phyloP scores from a whole-genome alignment of 2,329 filamentous ascomycete genomes.

The Cercospora citrullina region DNA sequence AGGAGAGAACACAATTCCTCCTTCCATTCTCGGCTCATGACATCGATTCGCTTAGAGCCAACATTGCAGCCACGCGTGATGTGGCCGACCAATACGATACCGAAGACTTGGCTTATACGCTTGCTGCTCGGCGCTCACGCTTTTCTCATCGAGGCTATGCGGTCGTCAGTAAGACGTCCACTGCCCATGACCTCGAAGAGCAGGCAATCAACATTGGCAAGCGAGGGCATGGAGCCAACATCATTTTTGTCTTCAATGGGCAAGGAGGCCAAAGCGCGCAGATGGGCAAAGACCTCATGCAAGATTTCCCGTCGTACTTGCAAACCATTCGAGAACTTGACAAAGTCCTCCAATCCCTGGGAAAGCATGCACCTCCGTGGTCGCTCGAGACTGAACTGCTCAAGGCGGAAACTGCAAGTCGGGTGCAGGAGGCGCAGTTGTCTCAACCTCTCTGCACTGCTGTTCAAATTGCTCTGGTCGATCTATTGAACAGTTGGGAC shows the following conservation, averaged over 20 bases:
- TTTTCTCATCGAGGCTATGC: neutral
- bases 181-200: slow-evolving; percentile 12
- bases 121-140: slow-evolving; percentile 2
- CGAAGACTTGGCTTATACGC: neutral
- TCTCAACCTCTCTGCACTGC: slow-evolving; percentile 22
- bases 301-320: slow-evolving; percentile 20
- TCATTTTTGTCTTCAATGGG: slow-evolving; percentile 24
- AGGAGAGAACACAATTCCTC: slow-evolving; percentile 1
- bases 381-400: slow-evolving; percentile 36
- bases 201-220: slow-evolving; percentile 6
- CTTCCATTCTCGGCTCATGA: neutral
- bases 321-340: slow-evolving; percentile 10
- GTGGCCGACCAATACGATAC: neutral
- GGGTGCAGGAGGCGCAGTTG: slow-evolving; percentile 34
- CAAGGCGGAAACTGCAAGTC: slow-evolving; percentile 50
- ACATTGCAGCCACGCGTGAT: neutral
- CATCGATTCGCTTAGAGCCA: slow-evolving; percentile 28
- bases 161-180: neutral
- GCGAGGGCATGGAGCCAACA: slow-evolving; percentile 1
- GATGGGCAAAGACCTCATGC: slow-evolving; percentile 18
- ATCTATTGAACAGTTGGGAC: slow-evolving; percentile 6
- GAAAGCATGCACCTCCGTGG: neutral
- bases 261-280: slow-evolving; percentile 26
- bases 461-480: slow-evolving; percentile 19
- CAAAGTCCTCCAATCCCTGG: neutral